Conservation (phyloP, 257 asterid species). For the Solanum dulcamara region DNA sequence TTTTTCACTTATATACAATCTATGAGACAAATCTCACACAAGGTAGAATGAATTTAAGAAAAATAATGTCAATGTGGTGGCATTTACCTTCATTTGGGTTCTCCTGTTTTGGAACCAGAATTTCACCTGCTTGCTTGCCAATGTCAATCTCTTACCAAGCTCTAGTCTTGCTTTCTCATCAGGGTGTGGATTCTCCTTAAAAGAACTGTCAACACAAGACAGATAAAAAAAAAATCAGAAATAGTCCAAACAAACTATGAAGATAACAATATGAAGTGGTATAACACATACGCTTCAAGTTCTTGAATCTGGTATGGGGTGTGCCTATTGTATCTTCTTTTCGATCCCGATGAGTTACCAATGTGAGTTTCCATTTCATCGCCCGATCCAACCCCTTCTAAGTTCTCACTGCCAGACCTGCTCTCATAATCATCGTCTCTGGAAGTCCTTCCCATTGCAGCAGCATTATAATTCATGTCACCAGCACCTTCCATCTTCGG, state of each 20-base stretch:
- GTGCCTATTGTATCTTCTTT: constrained; percentile 62
- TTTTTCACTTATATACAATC: constrained; percentile 5
- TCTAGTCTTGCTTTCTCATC: constrained; percentile 75
- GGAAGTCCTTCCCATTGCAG: constrained; percentile 12
- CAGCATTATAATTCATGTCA: constrained; percentile 37
- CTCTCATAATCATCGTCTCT: constrained; percentile 56
- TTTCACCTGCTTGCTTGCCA: constrained; percentile 71
- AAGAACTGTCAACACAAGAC: constrained; percentile 28
- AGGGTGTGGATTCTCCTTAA: constrained; percentile 89
- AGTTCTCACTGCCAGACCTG: constrained; percentile 60
- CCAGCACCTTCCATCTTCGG: constrained; percentile 68
- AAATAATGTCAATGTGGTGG: background rate
- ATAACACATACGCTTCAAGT: constrained; percentile 51
- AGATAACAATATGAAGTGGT: background rate
- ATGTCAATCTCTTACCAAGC: constrained; percentile 48
- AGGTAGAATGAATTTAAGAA: background rate
- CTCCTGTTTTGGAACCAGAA: constrained; percentile 92
- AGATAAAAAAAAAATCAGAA: background rate
- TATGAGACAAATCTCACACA: background rate
- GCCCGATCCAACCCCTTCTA: constrained; percentile 47
- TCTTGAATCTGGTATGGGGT: constrained; percentile 69
- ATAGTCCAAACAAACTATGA: background rate
- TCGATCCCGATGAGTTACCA: constrained; percentile 27
- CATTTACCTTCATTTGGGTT: constrained; percentile 82
- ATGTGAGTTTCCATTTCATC: constrained; percentile 41